phyloP scores from a whole-genome alignment of 306 rosid species.

The Ormosia semicastrata region DNA sequence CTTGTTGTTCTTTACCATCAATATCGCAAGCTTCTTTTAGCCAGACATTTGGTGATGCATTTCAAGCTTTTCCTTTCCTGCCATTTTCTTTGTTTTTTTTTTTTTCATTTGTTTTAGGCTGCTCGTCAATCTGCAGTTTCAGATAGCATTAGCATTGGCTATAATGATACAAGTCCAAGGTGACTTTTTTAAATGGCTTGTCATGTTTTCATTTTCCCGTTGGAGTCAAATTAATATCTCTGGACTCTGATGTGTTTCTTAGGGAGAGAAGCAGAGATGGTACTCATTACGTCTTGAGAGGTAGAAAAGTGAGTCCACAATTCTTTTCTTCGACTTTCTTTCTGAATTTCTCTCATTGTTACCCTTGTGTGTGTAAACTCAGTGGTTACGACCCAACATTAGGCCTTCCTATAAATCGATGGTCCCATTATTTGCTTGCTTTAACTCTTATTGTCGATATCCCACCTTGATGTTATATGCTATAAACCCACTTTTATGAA shows the following conservation, averaged over 20 bases:
- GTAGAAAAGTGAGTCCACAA: conserved; percentile 52
- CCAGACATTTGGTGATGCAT: neutral
- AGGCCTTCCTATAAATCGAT: neutral
- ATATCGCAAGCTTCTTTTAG: neutral
- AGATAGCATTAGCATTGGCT: conserved; percentile 42
- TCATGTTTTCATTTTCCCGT: too few species aligned
- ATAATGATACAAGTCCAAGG: conserved; percentile 53
- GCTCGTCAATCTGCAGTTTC: conserved; percentile 42
- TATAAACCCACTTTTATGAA: neutral
- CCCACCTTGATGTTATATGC: neutral
- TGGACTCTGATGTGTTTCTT: neutral
- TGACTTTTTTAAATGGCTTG: conserved; percentile 12
- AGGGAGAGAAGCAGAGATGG: conserved; percentile 61
- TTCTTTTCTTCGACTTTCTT: neutral
- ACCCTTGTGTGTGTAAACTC: neutral
- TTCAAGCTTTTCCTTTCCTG: neutral
- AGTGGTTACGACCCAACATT: neutral
- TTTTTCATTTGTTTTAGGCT: conserved; percentile 31
- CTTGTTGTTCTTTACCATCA: neutral
- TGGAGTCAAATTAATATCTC: neutral
- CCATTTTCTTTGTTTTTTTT: neutral
- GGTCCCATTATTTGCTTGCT: neutral
- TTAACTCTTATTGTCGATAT: neutral
- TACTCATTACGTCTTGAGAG: conserved; percentile 33
- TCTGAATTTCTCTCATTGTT: too few species aligned